Evolutionary conservation across 2,329 filamentous ascomycete genomes (phyloP).

Genomic region (Orbilia quercus): DNA sequence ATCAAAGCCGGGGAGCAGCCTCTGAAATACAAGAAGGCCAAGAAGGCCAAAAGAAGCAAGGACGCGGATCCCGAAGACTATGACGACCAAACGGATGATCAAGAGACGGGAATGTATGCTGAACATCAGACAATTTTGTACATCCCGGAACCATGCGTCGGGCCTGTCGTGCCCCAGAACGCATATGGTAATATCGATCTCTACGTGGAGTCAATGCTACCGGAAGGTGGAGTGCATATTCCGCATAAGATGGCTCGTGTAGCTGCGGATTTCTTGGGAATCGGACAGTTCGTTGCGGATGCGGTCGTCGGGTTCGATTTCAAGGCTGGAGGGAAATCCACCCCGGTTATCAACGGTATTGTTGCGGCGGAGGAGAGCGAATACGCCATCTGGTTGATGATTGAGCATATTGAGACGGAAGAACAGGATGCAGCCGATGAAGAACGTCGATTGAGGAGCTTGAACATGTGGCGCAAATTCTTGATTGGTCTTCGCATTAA

Average conservation of each 20-base stretch:
- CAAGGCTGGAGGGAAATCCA: slow-evolving; percentile 79
- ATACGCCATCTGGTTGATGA: slow-evolving; percentile 65
- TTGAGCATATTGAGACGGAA: slow-evolving; percentile 48
- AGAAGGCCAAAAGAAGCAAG: slow-evolving; percentile 62
- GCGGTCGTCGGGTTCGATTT: slow-evolving; percentile 93
- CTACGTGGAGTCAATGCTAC: slow-evolving; percentile 44
- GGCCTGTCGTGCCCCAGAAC: slow-evolving; percentile 80
- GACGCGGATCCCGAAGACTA: slow-evolving; percentile 60
- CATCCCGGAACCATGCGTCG: slow-evolving; percentile 77
- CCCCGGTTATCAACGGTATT: slow-evolving; percentile 80
- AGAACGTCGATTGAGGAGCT: slow-evolving; percentile 9
- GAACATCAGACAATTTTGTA: slow-evolving; percentile 70
- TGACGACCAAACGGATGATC: slow-evolving; percentile 62
- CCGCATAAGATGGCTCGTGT: slow-evolving; percentile 68
- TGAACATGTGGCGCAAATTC: slow-evolving; percentile 72
- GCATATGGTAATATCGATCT: slow-evolving; percentile 81
- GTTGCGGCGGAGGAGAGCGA: slow-evolving; percentile 77
- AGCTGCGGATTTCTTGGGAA: slow-evolving; percentile 78
- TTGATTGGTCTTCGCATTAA: slow-evolving; percentile 75
- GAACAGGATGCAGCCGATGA: slow-evolving; percentile 35
- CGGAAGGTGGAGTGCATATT: slow-evolving; percentile 25
- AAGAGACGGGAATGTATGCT: slow-evolving; percentile 69
- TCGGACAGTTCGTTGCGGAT: slow-evolving; percentile 79
- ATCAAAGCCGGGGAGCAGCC: slow-evolving; percentile 83
- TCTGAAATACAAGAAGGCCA: slow-evolving; percentile 75